A percentile compares a stretch with the other conserved stretches of the same genome.
phyloP scores from a whole-genome alignment of 352 stramenopile genomes.

The Phytopythium helicoides region DNA sequence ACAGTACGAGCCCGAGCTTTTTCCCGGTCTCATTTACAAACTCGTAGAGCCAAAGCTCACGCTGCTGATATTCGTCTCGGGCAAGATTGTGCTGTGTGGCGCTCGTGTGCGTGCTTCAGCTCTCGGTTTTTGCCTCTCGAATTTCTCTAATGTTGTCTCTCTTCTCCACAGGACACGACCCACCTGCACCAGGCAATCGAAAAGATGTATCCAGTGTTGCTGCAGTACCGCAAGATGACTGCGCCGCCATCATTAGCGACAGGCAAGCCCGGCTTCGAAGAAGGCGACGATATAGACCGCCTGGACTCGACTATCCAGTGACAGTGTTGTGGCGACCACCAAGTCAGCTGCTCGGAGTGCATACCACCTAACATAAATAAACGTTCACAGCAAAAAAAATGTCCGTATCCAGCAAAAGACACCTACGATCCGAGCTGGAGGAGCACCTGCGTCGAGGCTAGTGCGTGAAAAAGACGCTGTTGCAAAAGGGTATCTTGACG shows the following conservation, averaged over 20 bases:
- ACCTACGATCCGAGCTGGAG: too few species aligned
- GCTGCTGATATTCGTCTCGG: slow-evolving; percentile 99
- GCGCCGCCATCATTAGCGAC: slow-evolving; percentile 66
- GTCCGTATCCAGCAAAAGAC: too few species aligned
- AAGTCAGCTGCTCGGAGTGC: too few species aligned
- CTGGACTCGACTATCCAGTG: slow-evolving; percentile 23
- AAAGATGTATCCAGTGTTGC: slow-evolving; percentile 68
- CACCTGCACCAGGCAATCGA: slow-evolving; percentile 61
- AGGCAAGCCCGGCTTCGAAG: slow-evolving; percentile 64
- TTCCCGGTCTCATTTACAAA: slow-evolving; percentile 99
- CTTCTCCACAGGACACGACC: slow-evolving; percentile 30
- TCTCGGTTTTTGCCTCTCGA: neutral
- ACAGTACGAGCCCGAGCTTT: slow-evolving; percentile 99
- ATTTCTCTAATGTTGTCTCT: neutral
- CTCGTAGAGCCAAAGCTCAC: slow-evolving; percentile 97
- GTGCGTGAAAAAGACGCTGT: slow-evolving; percentile 81
- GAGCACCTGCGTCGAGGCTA: too few species aligned
- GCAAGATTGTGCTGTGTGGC: slow-evolving; percentile 98
- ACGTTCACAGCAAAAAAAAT: too few species aligned
- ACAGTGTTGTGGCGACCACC: too few species aligned
- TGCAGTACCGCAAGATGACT: slow-evolving; percentile 76
- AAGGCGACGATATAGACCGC: slow-evolving; percentile 62
- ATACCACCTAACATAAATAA: too few species aligned
- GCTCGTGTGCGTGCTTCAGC: slow-evolving; percentile 88
- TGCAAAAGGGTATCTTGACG: slow-evolving; percentile 54